Percentiles rank a stretch among this genome's conserved stretches.
phyloP scores from a whole-genome alignment of 192 early-diverging fungal genomes.

The Coemansia asiatica region DNA sequence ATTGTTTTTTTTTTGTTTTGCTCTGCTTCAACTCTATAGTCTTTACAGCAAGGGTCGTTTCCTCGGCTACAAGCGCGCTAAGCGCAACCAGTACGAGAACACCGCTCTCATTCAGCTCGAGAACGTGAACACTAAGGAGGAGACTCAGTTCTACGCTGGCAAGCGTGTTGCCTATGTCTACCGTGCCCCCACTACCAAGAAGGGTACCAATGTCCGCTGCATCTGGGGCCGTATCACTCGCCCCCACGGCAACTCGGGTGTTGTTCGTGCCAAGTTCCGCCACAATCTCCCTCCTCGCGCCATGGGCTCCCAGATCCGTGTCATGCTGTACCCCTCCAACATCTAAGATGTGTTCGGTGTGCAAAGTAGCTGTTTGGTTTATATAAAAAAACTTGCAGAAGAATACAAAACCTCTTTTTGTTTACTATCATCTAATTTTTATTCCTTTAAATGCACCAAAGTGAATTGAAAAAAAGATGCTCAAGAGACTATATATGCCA shows the following conservation, averaged over 20 bases:
- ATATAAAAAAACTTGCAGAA: neutral
- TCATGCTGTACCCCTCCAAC: constrained; percentile 97
- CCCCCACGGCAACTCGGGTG: constrained; percentile 93
- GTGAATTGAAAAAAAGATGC: no score
- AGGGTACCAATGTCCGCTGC: constrained; percentile 92
- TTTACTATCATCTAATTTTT: neutral
- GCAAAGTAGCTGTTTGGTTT: neutral
- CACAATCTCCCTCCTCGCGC: constrained; percentile 93
- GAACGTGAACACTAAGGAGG: constrained; percentile 84
- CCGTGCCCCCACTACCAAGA: constrained; percentile 82
- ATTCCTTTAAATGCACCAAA: no score
- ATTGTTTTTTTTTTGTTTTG: neutral
- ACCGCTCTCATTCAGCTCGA: constrained; percentile 92
- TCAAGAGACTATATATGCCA: no score
- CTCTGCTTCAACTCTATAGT: constrained; percentile 58
- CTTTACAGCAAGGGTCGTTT: constrained; percentile 97
- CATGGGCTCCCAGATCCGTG: constrained; percentile 89
- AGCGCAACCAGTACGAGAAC: constrained; percentile 88
- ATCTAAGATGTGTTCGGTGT: constrained; percentile 43
- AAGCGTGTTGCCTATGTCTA: constrained; percentile 99
- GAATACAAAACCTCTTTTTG: neutral
- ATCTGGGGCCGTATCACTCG: constrained; percentile 98
- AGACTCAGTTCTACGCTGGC: constrained; percentile 96
- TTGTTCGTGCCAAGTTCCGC: constrained; percentile 96
- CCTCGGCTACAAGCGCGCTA: constrained; percentile 91